A percentile compares a stretch with the other conserved stretches of the same genome.
Conservation (phyloP, 768 basidiomycete species). For the Tulasnella sp. region DNA sequence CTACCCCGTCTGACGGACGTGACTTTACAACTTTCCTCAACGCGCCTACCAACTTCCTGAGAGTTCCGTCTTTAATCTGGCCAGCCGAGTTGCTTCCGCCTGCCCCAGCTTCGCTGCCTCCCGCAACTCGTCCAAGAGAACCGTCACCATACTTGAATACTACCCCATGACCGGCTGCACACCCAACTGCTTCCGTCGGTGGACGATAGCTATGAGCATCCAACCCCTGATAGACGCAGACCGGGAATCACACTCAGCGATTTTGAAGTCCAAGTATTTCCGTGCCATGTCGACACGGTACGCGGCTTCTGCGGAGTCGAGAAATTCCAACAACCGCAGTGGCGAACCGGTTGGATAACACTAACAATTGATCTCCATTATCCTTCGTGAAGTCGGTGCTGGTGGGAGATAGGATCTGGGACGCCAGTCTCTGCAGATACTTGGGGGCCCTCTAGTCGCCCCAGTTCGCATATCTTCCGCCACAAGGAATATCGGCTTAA, state of each 20-base stretch:
- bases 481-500: slow-evolving; percentile 69
- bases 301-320: slow-evolving; percentile 42
- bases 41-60: slow-evolving; percentile 39
- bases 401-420: slow-evolving; percentile 58
- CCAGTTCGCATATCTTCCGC: slow-evolving; percentile 27
- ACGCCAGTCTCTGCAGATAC: slow-evolving; percentile 53
- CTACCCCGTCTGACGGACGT: slow-evolving; percentile 24
- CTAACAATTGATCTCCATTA: slow-evolving; percentile 44
- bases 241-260: slow-evolving; percentile 50
- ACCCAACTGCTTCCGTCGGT: slow-evolving; percentile 40
- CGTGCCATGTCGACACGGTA: slow-evolving; percentile 52
- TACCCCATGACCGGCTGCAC: slow-evolving; percentile 47
- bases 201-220: slow-evolving; percentile 53
- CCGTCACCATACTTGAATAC: slow-evolving; percentile 46
- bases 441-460: slow-evolving; percentile 26
- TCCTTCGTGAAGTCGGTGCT: slow-evolving; percentile 50
- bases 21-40: slow-evolving; percentile 41
- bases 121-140: slow-evolving; percentile 43
- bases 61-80: slow-evolving; percentile 20
- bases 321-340: slow-evolving; percentile 55
- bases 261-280: slow-evolving; percentile 53
- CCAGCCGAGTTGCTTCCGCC: background rate
- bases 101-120: slow-evolving; percentile 12
- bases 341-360: slow-evolving; percentile 71
- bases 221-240: slow-evolving; percentile 63